These are phyloP conservation scores for Chrysosporium keratinophilum DNA, from an alignment of 2,329 filamentous ascomycete species.

Conservation along the genomic window DNA sequence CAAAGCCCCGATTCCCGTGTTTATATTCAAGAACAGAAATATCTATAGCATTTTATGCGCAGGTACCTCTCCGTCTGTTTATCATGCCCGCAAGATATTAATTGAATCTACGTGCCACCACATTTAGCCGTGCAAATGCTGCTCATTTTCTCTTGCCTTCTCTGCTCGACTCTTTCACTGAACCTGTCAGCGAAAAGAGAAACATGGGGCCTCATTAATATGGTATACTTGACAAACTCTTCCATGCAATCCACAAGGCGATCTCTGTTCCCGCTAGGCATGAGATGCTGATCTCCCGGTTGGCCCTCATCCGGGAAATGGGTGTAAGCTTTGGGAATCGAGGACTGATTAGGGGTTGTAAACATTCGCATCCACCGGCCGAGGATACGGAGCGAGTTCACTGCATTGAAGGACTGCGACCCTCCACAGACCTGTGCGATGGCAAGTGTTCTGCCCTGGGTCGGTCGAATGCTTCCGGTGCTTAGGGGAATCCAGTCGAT, in stretches of 20 bases:
- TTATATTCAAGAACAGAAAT: too few species aligned
- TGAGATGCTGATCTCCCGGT: slow-evolving; percentile 41
- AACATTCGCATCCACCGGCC: slow-evolving; percentile 64
- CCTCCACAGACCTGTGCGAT: slow-evolving; percentile 55
- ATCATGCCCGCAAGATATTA: too few species aligned
- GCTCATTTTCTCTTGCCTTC: slow-evolving; percentile 18
- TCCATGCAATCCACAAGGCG: slow-evolving; percentile 58
- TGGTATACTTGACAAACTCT: slow-evolving; percentile 59
- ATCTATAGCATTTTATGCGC: too few species aligned
- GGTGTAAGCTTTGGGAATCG: slow-evolving; percentile 53
- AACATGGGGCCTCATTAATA: slow-evolving; percentile 53
- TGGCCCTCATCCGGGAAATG: slow-evolving; percentile 47
- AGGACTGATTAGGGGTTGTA: slow-evolving; percentile 55
- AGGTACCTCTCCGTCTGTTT: too few species aligned
- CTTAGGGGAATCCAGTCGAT: slow-evolving; percentile 60
- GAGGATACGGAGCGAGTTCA: slow-evolving; percentile 54
- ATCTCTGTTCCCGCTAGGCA: slow-evolving; percentile 48
- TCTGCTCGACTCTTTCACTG: slow-evolving; percentile 44
- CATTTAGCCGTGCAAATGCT: too few species aligned
- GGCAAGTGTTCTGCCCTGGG: slow-evolving; percentile 54
- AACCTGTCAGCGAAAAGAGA: slow-evolving; percentile 52
- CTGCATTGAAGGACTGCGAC: slow-evolving; percentile 57
- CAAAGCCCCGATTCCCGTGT: too few species aligned
- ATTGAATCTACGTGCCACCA: too few species aligned
- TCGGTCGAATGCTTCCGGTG: slow-evolving; percentile 53